Base-by-base conservation (phyloP, 306 rosid genomes). In the Prunus dulcis region DNA sequence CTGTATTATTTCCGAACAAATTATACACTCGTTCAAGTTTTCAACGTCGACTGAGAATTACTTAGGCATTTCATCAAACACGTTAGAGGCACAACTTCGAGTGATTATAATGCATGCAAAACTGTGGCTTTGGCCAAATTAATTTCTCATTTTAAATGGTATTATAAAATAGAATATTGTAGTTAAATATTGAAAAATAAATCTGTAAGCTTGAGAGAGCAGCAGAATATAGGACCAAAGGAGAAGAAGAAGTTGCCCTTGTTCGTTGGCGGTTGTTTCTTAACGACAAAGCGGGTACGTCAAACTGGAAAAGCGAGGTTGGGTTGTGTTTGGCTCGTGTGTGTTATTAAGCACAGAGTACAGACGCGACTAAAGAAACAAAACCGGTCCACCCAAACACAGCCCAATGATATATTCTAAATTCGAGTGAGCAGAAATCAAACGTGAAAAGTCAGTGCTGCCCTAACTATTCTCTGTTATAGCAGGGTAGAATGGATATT, bases 1-100 rank as follows among this genome's bases (percentile, higher is more conserved):
- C 78, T 67, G 14, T 52, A 74, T 20, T 19, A 58, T 18, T 50
- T 67, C 38, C 60, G 28, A 75, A 50, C 15, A 14, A 58, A 75
- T 8, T 9, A 58, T 63, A 66, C 50, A 67, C 72, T 65, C 56
- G 15, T 65, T 66, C 3, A 53, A 64, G 45, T 22, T 56, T 58
- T 58, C 8, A 30, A 23, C 43, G 8, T 64, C 10, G 60, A 60
- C n/a, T 56, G 53, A 30, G 64, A 32, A 10, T n/a, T 25, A 46
- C 1, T 23, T 22, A 50, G 82, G 76, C 72, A 79, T 82, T 84
- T 78, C 5, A 45, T 76, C 87, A 67, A 84, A 78, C 83, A 82
- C n/a, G 17, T 67, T 47, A 9, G 12, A 67, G 64, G 70, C 75
- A 75, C 45, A 62, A 34, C 45, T 47, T 49, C 12, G 6, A 49